Evolutionary conservation across 257 asterid genomes (phyloP).

Genomic region (Nyctanthes arbortristis): DNA sequence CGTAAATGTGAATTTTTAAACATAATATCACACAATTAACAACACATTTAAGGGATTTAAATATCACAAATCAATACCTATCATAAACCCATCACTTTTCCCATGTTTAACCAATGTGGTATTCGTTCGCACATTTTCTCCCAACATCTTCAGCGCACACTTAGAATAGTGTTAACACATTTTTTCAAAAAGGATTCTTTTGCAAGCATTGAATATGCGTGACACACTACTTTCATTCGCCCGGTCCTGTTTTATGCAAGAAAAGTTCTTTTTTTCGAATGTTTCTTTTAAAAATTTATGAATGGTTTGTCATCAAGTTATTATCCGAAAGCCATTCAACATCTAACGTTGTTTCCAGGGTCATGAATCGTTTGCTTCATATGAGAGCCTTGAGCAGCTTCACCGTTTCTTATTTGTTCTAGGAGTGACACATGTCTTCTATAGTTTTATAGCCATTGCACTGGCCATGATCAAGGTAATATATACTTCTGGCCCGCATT

Average conservation of each 20-base stretch:
- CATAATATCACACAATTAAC: no score
- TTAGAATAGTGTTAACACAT: neutral
- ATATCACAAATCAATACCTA: no score
- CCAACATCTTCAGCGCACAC: neutral
- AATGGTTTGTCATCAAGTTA: no score
- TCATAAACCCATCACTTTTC: no score
- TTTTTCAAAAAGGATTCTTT: neutral
- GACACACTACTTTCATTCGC: neutral
- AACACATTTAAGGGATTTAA: no score
- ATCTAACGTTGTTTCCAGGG: conserved; percentile 61
- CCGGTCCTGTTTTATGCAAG: neutral
- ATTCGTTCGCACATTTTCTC: no score
- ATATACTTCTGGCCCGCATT: conserved; percentile 9
- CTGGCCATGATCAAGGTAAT: conserved; percentile 85
- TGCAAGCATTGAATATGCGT: neutral
- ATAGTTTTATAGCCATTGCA: conserved; percentile 77
- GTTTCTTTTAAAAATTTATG: no score
- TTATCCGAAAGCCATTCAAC: no score
- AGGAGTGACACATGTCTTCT: conserved; percentile 75
- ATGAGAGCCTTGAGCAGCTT: conserved; percentile 94
- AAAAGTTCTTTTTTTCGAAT: neutral
- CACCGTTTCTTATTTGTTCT: conserved; percentile 88
- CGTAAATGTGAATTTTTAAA: no score
- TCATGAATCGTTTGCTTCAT: conserved; percentile 79
- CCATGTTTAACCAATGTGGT: no score